Evolutionary conservation across 371 early-diverging fungal species (phyloP).

Genomic region (Capillidium heterosporum): DNA sequence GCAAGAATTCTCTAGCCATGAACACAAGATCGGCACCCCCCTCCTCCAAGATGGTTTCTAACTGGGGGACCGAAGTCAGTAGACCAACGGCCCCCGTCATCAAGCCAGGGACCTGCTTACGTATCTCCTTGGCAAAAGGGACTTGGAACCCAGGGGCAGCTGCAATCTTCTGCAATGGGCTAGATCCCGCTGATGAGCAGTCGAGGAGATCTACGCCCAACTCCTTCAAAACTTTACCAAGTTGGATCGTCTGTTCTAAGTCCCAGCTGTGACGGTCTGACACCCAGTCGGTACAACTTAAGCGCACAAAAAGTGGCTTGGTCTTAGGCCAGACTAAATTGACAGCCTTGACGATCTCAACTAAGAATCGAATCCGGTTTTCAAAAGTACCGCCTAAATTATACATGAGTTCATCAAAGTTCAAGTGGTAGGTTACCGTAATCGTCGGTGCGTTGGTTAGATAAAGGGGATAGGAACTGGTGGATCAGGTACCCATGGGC

Average conservation of each 20-base stretch:
- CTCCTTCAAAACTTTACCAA: conserved; percentile 27
- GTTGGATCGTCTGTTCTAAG: conserved; percentile 36
- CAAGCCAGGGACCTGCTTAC: conserved; percentile 25
- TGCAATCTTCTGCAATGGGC: conserved; percentile 23
- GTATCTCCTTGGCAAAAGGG: conserved; percentile 36
- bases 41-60: conserved; percentile 39
- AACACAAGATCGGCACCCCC: conserved; percentile 53
- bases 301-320: conserved; percentile 65
- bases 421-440: conserved; percentile 24
- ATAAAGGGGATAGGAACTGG: conserved; percentile 60
- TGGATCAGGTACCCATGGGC: conserved; percentile 54
- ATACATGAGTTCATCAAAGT: neutral
- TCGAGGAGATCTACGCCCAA: conserved; percentile 62
- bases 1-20: conserved; percentile 52
- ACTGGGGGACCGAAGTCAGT: conserved; percentile 41
- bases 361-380: conserved; percentile 46
- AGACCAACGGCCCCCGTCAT: conserved; percentile 51
- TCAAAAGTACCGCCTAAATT: conserved; percentile 34
- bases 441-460: conserved; percentile 66
- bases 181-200: conserved; percentile 50
- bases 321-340: conserved; percentile 49
- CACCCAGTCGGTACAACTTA: conserved; percentile 57
- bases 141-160: conserved; percentile 47
- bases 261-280: conserved; percentile 31
- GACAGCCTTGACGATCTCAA: conserved; percentile 39